These are phyloP conservation scores for Pyrrhoderma lamaoense DNA, from an alignment of 1,284 basidiomycete species.

Conservation along the genomic window DNA sequence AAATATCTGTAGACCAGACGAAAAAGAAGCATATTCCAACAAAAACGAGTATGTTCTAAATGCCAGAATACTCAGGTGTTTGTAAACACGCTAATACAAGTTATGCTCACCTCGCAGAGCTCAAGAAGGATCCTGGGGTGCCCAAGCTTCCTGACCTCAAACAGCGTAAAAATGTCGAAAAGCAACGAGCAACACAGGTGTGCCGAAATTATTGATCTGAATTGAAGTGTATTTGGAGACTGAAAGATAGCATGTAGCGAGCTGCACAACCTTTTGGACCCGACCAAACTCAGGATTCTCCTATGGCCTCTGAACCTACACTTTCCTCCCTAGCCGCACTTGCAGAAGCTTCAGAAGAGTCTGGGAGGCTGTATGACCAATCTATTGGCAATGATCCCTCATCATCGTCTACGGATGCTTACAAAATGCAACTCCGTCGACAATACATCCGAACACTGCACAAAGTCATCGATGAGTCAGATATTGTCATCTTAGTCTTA, in stretches of 20 bases:
- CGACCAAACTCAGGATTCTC: constrained; percentile 43
- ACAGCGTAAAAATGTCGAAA: constrained; percentile 24
- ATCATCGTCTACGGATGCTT: constrained; percentile 23
- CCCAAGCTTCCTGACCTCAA: constrained; percentile 69
- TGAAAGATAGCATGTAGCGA: constrained; percentile 17
- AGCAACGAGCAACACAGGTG: constrained; percentile 41
- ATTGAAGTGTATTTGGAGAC: not conserved
- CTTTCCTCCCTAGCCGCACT: constrained; percentile 49
- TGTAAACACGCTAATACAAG: not conserved
- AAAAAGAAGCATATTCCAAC: constrained; percentile 46
- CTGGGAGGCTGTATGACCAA: constrained; percentile 25
- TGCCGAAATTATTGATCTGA: not conserved
- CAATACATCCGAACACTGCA: constrained; percentile 73
- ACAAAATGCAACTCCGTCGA: constrained; percentile 56
- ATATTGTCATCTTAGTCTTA: constrained; percentile 83
- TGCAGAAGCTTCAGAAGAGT: constrained; percentile 31
- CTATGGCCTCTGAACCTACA: constrained; percentile 70
- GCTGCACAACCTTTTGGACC: constrained; percentile 18
- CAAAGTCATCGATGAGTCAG: constrained; percentile 90
- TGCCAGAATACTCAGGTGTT: not conserved
- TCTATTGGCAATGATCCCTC: constrained; percentile 25
- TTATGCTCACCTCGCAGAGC: constrained; percentile 35
- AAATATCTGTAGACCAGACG: constrained; percentile 26
- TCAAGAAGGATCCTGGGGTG: constrained; percentile 79
- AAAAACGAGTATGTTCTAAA: constrained; percentile 41